Percentiles rank a stretch among this genome's conserved stretches.
phyloP scores from a whole-genome alignment of 345 rosid species.

The Euphorbia lathyris region DNA sequence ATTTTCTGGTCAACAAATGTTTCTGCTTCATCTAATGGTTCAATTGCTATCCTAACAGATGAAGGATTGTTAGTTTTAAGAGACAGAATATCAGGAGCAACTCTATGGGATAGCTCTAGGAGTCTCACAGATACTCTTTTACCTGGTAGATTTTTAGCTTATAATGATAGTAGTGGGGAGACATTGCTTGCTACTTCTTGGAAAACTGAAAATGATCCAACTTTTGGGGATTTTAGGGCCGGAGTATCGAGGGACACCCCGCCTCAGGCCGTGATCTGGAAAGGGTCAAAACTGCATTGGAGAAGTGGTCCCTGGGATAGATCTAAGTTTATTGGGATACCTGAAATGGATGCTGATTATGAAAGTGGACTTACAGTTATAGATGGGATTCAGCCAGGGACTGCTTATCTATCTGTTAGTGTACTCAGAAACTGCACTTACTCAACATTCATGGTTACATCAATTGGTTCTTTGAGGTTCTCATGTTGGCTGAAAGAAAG shows the following conservation, averaged over 20 bases:
- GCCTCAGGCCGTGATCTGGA: conserved; percentile 8
- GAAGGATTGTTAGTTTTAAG: conserved; percentile 3
- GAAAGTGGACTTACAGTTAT: conserved; percentile 9
- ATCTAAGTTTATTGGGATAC: conserved; percentile 10
- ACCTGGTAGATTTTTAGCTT: conserved; percentile 8
- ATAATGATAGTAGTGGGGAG: neutral
- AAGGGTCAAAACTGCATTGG: conserved; percentile 10
- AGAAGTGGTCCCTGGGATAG: conserved; percentile 14
- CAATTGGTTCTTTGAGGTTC: neutral
- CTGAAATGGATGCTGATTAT: conserved; percentile 15
- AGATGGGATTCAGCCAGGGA: conserved; percentile 8
- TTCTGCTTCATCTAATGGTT: neutral
- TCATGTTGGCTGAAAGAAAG: conserved; percentile 3
- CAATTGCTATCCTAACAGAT: conserved; percentile 7
- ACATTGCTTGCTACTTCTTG: neutral
- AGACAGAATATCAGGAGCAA: neutral
- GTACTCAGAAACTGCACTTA: conserved; percentile 13
- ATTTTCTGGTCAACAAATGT: conserved; percentile 3
- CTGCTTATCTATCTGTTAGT: neutral
- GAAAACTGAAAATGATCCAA: conserved; percentile 9
- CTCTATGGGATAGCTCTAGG: conserved; percentile 2
- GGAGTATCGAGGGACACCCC: neutral
- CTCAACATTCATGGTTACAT: neutral
- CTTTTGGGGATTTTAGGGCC: neutral
- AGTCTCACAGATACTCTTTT: conserved; percentile 6